Percentiles rank a stretch among this genome's conserved stretches.
These are phyloP conservation scores for Serendipita sp. DNA, from an alignment of 768 basidiomycete genomes.

Conservation along the genomic window DNA sequence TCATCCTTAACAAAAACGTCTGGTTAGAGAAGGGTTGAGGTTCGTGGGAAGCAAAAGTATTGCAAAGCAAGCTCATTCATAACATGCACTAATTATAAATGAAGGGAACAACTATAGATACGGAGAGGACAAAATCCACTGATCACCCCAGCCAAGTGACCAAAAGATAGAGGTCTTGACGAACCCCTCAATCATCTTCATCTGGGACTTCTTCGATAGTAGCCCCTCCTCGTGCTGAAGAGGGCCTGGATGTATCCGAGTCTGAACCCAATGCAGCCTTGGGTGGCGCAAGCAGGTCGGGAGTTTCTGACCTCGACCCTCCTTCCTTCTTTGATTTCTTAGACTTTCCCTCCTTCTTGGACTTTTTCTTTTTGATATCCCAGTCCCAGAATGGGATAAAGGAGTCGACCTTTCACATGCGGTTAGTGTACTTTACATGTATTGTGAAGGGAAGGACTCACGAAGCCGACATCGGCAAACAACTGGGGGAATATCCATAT, in stretches of 20 bases:
- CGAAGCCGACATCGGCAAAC: constrained; percentile 97
- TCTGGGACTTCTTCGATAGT: constrained; percentile 4
- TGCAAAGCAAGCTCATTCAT: neutral
- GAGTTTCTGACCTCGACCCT: constrained; percentile 2
- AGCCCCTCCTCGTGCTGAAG: neutral
- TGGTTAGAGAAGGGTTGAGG: neutral
- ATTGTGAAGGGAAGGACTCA: constrained; percentile 28
- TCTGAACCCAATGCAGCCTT: neutral
- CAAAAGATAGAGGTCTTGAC: neutral
- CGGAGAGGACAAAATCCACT: neutral
- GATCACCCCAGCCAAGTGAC: neutral
- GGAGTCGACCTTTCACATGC: constrained; percentile 63
- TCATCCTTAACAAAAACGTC: constrained; percentile 8
- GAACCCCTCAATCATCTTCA: neutral
- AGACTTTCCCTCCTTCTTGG: constrained; percentile 34
- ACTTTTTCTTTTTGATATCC: constrained; percentile 68
- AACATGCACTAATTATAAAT: neutral
- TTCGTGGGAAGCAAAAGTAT: neutral
- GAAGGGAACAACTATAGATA: neutral
- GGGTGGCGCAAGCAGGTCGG: neutral
- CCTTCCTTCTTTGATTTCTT: constrained; percentile 24
- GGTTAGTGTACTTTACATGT: neutral
- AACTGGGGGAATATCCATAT: constrained; percentile 99
- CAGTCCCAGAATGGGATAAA: constrained; percentile 97
- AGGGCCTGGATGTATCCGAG: neutral